Evolutionary conservation across 768 basidiomycete species (phyloP).

Genomic region (Mycena metata): DNA sequence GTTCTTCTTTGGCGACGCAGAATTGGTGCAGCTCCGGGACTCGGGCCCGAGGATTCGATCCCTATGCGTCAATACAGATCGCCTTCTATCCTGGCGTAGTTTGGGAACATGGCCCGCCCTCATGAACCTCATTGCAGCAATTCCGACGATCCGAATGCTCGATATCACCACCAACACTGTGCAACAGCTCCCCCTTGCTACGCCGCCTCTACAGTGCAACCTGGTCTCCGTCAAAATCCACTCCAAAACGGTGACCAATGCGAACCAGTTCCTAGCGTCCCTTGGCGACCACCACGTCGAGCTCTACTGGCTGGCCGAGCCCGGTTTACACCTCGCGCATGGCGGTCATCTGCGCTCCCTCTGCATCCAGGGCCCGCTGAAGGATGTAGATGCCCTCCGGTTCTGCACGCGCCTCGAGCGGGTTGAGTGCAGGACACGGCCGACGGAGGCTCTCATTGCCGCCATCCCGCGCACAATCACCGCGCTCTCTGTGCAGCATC

Average conservation of each 20-base stretch:
- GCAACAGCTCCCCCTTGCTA: neutral
- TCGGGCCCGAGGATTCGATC: neutral
- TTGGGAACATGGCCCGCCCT: neutral
- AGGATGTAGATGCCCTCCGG: neutral
- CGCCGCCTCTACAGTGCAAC: neutral
- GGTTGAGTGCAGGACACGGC: neutral
- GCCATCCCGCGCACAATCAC: conserved; percentile 1
- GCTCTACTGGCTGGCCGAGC: neutral
- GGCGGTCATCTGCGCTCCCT: neutral
- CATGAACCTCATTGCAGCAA: neutral
- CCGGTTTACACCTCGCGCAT: neutral
- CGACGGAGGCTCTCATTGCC: neutral
- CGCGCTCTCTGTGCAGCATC: neutral
- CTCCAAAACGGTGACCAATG: neutral
- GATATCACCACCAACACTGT: neutral
- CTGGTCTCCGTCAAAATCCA: neutral
- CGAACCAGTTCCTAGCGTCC: neutral
- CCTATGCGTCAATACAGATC: neutral
- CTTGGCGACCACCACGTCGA: neutral
- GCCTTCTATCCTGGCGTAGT: too few relatives aligned
- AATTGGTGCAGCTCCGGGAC: neutral
- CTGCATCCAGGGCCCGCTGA: neutral
- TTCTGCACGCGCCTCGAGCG: conserved; percentile 7
- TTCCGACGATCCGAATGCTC: conserved; percentile 1
- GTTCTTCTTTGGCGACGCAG: neutral